phyloP scores from a whole-genome alignment of 169 alveolate genomes.

The Cryptosporidium felis region DNA sequence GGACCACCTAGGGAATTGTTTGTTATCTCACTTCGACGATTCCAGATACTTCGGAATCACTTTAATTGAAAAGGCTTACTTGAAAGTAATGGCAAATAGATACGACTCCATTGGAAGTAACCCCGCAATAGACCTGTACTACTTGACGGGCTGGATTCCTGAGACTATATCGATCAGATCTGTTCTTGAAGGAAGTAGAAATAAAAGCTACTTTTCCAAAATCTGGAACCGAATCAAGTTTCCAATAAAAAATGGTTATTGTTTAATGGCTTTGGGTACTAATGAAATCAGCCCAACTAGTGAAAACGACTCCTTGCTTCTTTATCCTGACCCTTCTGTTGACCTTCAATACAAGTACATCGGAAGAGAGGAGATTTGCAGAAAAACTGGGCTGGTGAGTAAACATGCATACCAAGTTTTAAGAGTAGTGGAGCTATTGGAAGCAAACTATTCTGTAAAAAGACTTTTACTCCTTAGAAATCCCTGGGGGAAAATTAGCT shows the following conservation, averaged over 20 bases:
- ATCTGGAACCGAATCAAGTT: conserved; percentile 31
- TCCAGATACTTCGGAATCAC: conserved; percentile 89
- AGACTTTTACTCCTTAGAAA: conserved; percentile 86
- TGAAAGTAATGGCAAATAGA: conserved; percentile 88
- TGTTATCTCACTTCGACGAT: conserved; percentile 88
- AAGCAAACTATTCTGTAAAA: conserved; percentile 9
- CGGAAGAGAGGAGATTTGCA: conserved; percentile 18
- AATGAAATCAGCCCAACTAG: not conserved
- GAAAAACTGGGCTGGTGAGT: conserved; percentile 80
- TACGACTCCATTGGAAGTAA: conserved; percentile 90
- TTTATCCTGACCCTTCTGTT: too few relatives aligned
- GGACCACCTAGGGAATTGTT: conserved; percentile 76
- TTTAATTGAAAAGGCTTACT: conserved; percentile 91
- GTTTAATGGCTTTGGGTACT: conserved; percentile 50
- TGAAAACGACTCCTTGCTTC: too few relatives aligned
- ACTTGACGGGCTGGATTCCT: conserved; percentile 93
- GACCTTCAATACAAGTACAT: not conserved
- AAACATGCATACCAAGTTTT: conserved; percentile 88
- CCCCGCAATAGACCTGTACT: conserved; percentile 91
- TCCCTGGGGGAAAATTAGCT: conserved; percentile 93
- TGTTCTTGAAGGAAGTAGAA: conserved; percentile 12
- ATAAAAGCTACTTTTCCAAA: conserved; percentile 1
- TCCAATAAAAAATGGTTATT: conserved; percentile 27
- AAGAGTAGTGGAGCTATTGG: conserved; percentile 76
- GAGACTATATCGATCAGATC: conserved; percentile 84